Percentiles rank a stretch among this genome's conserved stretches.
Evolutionary conservation across 768 basidiomycete species (phyloP).

Genomic region (Mycena filopes): DNA sequence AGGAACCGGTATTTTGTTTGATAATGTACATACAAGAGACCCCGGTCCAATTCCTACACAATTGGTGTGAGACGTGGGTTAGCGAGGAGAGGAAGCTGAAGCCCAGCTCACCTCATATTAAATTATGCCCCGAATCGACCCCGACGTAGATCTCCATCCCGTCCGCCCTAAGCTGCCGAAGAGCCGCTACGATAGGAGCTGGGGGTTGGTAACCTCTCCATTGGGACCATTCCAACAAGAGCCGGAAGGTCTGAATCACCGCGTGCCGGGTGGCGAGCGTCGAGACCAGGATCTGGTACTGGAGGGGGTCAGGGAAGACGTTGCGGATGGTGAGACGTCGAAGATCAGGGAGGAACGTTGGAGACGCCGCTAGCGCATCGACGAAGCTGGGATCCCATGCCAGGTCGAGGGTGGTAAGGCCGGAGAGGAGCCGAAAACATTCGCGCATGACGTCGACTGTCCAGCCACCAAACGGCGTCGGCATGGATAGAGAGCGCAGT

Average conservation of each 20-base stretch:
- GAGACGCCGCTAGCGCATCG: background rate
- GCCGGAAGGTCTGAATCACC: background rate
- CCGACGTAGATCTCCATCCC: slow-evolving; percentile 10
- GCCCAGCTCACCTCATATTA: slow-evolving; percentile 2
- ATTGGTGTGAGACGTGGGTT: no score
- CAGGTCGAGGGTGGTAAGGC: background rate
- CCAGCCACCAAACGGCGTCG: background rate
- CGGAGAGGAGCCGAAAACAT: background rate
- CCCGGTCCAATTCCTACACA: no score
- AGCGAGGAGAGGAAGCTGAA: no score
- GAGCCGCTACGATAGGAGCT: background rate
- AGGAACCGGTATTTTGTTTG: slow-evolving; percentile 15
- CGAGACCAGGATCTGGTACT: background rate
- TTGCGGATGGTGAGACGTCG: slow-evolving; percentile 1
- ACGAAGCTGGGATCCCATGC: background rate
- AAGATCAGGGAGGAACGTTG: slow-evolving; percentile 8
- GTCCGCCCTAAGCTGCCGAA: background rate
- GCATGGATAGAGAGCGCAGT: background rate
- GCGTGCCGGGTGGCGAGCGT: background rate
- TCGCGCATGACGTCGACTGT: background rate
- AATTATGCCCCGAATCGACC: background rate
- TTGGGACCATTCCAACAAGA: background rate
- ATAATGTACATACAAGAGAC: no score
- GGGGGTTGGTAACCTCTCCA: background rate
- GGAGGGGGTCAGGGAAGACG: background rate